Evolutionary conservation across 2,329 filamentous ascomycete genomes (phyloP).

Genomic region (Trichophyton mentagrophytes): DNA sequence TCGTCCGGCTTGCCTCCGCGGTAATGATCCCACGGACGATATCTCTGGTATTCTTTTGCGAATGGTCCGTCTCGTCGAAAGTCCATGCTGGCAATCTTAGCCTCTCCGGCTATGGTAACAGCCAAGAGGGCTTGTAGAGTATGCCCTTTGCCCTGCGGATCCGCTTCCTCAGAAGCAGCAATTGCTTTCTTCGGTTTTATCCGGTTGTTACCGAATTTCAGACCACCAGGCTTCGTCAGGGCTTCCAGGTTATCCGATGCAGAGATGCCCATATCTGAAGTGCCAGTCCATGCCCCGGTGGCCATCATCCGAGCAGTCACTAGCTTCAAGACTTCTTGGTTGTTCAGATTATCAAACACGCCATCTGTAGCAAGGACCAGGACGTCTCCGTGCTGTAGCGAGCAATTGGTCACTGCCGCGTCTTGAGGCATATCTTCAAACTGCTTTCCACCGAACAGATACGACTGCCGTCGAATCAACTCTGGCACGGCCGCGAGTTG

Average conservation of each 20-base stretch:
- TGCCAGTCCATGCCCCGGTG: conserved; percentile 59
- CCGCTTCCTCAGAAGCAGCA: conserved; percentile 12
- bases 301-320: conserved; percentile 64
- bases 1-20: conserved; percentile 91
- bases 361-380: conserved; percentile 91
- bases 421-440: conserved; percentile 75
- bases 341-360: conserved; percentile 88
- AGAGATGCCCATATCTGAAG: conserved; percentile 45
- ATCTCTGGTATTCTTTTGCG: conserved; percentile 81
- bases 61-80: conserved; percentile 78
- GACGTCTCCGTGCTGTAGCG: conserved; percentile 78
- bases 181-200: conserved; percentile 4
- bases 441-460: conserved; percentile 68
- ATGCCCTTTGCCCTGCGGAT: conserved; percentile 19
- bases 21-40: conserved; percentile 76
- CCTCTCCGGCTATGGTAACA: conserved; percentile 63
- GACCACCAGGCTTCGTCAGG: conserved; percentile 39
- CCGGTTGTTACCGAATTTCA: conserved; percentile 19
- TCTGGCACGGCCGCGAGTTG: conserved; percentile 82
- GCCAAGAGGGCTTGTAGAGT: conserved; percentile 70
- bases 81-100: conserved; percentile 74
- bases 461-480: conserved; percentile 63
- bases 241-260: conserved; percentile 48
- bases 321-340: conserved; percentile 73
- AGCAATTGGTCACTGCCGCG: conserved; percentile 63